Conservation (phyloP, 2,329 filamentous ascomycete species). For the Botrytis pseudocinerea region DNA sequence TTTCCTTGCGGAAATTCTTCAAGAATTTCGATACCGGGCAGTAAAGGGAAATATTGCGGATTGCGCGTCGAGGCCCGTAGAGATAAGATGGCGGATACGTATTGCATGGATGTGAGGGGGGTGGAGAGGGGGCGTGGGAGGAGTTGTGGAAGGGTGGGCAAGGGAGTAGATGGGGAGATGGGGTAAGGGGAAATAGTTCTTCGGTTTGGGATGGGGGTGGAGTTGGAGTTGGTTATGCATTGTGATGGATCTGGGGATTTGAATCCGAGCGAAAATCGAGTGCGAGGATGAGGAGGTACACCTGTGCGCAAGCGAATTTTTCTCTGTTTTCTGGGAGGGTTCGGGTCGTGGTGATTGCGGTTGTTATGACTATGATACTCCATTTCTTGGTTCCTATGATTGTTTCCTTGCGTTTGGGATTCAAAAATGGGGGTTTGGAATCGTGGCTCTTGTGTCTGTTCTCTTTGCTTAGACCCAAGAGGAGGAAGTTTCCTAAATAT, state of each 20-base stretch:
- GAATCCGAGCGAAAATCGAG: neutral
- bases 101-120: neutral
- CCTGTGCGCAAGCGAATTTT: neutral
- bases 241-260: neutral
- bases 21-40: neutral
- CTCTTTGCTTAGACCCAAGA: neutral
- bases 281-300: neutral
- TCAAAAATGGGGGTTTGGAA: neutral
- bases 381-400: neutral
- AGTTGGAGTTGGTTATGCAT: too few relatives aligned
- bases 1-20: too few relatives aligned
- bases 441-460: neutral
- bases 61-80: neutral
- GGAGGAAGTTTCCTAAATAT: neutral
- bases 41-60: neutral
- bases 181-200: neutral
- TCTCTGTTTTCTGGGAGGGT: neutral
- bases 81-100: neutral
- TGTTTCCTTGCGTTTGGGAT: neutral
- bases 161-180: neutral
- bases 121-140: neutral
- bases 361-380: neutral
- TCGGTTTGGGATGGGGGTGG: neutral
- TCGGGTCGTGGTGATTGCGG: neutral
- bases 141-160: neutral